Conservation (phyloP, 2,329 filamentous ascomycete species). For the Pseudogymnoascus sp. region DNA sequence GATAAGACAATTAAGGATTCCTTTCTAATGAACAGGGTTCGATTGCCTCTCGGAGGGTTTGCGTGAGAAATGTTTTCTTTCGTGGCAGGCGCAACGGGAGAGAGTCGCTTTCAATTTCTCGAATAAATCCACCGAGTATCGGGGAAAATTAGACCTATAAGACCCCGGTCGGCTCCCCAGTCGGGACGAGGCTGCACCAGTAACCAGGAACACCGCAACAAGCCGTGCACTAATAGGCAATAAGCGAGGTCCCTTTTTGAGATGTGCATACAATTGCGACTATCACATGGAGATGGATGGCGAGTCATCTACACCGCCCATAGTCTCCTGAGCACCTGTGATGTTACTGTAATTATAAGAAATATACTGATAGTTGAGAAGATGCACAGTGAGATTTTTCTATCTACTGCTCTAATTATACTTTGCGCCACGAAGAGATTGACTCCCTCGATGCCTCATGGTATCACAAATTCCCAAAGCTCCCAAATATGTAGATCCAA, state of each 20-base stretch:
- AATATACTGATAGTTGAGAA: background rate
- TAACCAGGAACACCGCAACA: constrained; percentile 1
- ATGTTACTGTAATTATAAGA: background rate
- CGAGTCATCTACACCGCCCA: background rate
- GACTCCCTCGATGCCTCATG: constrained; percentile 1
- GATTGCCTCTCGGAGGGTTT: background rate
- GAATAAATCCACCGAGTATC: constrained; percentile 8
- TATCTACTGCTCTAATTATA: constrained; percentile 6
- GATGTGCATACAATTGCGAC: background rate
- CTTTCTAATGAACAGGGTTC: background rate
- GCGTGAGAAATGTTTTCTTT: background rate
- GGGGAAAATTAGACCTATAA: background rate
- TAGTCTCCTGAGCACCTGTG: background rate
- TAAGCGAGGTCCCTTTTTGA: constrained; percentile 8
- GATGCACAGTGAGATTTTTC: background rate
- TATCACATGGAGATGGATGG: background rate
- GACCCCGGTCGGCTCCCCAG: background rate
- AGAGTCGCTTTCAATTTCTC: constrained; percentile 4
- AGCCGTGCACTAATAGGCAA: background rate
- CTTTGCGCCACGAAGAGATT: background rate
- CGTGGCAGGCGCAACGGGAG: background rate
- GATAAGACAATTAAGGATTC: constrained; percentile 10
- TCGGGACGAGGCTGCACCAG: constrained; percentile 3
- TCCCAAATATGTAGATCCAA: constrained; percentile 9
- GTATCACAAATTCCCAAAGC: constrained; percentile 8